Conservation (phyloP, 2,329 filamentous ascomycete genomes). For the Hypoxylon sp. region DNA sequence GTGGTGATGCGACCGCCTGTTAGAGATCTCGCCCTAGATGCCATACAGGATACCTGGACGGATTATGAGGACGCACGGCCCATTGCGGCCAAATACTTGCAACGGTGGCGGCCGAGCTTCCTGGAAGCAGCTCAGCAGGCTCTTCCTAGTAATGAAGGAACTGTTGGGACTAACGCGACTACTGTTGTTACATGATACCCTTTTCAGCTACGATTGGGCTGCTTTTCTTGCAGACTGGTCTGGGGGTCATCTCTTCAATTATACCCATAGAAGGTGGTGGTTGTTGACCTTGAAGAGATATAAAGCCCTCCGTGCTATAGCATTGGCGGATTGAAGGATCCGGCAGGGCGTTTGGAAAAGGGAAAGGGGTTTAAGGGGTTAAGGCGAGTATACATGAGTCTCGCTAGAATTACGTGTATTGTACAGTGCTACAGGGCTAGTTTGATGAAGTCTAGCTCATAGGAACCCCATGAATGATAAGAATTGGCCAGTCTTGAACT, state of each 20-base stretch:
- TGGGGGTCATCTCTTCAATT: background rate
- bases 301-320: background rate
- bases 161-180: constrained; percentile 40
- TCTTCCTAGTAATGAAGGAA: constrained; percentile 35
- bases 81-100: constrained; percentile 73
- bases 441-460: background rate
- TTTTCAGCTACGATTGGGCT: constrained; percentile 19
- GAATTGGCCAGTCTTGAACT: background rate
- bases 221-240: constrained; percentile 5
- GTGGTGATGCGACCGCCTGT: constrained; percentile 78
- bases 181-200: constrained; percentile 49
- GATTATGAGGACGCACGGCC: constrained; percentile 76
- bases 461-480: constrained; percentile 7
- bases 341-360: constrained; percentile 14
- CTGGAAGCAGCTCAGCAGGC: constrained; percentile 56
- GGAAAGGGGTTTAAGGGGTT: constrained; percentile 2
- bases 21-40: constrained; percentile 74
- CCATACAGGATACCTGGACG: constrained; percentile 76
- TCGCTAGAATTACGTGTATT: constrained; percentile 5
- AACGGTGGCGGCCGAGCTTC: constrained; percentile 72
- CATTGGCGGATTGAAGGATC: constrained; percentile 5
- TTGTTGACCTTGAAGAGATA: background rate
- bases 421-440: background rate
- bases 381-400: constrained; percentile 8
- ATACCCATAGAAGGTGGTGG: constrained; percentile 3